Evolutionary conservation across 2,329 filamentous ascomycete species (phyloP).

Genomic region (Penicillium polonicum): DNA sequence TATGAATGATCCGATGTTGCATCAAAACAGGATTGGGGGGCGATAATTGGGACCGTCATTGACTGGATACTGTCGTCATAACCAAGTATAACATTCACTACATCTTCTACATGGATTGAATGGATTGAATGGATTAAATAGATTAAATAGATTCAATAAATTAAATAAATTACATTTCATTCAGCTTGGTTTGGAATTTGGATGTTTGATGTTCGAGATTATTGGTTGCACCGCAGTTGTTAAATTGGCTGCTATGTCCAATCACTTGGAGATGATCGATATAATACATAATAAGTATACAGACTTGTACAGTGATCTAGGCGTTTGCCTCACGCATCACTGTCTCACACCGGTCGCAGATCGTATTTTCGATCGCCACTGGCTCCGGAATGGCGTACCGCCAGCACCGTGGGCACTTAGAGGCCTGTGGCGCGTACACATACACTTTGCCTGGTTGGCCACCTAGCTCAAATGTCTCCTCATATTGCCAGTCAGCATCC

Average conservation of each 20-base stretch:
- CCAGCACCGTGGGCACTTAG: slow-evolving; percentile 90
- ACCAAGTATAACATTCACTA: neutral
- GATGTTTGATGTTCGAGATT: neutral
- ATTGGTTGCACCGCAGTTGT: slow-evolving; percentile 3
- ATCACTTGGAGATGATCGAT: slow-evolving; percentile 1
- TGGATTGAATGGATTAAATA: neutral
- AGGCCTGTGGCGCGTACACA: slow-evolving; percentile 50
- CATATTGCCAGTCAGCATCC: slow-evolving; percentile 45
- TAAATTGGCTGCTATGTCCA: neutral
- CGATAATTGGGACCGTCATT: slow-evolving; percentile 6
- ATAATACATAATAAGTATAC: slow-evolving; percentile 9
- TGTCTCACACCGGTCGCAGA: slow-evolving; percentile 73
- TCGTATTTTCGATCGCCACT: slow-evolving; percentile 52
- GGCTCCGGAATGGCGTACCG: slow-evolving; percentile 65
- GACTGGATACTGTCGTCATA: slow-evolving; percentile 9
- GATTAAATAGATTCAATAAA: neutral
- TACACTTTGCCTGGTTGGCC: slow-evolving; percentile 37
- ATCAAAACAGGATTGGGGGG: slow-evolving; percentile 2
- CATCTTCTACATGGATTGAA: neutral
- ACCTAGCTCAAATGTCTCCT: slow-evolving; percentile 41
- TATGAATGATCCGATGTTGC: neutral
- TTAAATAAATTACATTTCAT: neutral
- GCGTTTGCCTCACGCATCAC: slow-evolving; percentile 49
- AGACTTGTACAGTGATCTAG: slow-evolving; percentile 1
- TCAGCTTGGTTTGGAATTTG: neutral